Base-by-base conservation (phyloP, 2,329 filamentous ascomycete genomes). In the Trichoderma pleuroti region DNA sequence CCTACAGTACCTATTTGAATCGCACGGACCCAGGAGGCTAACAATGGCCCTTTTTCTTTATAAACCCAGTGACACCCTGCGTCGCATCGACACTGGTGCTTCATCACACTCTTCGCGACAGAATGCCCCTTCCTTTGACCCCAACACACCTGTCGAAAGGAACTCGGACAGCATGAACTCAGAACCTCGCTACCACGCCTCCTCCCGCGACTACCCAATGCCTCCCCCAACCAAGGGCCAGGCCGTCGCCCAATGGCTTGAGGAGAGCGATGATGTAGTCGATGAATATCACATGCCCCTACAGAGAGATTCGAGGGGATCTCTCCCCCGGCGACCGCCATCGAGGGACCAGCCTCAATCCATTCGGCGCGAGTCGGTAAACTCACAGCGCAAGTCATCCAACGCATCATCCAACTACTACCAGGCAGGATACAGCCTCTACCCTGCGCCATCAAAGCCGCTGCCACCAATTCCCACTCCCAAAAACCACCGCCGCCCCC, bases 401-500 rank as follows among this genome's bases (percentile, higher is more conserved):
- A 72, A 66, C 42, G 63, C 71, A 24, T 72, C 71, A 61, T 72
- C 71, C 65, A 62, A 52, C 36, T 69, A 57, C 57, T 71, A 72
- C 49, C 34, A 57, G 26, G 60, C 71, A 12, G 71, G 34, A 24
- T 72, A 72, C 54, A 74, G 71, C 56, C 70, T 72, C 6, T 72
- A 72, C 54, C 74, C 74, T 24, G 72, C 74, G 26, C 74, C 73
- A 3, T 72, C 71, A 12, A 75, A 75, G 61, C 74, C 74, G 5
- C 54, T 75, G 2, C 74, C 74, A 11, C 67, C 74, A 14, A 54
- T 75, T 11, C 74, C 74, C 21, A 70, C 62, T 21, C 70, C 70
- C 11, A 72, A 57, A 57, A 32, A 16, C 65, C 16, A 21, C 70
- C 28, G 34, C 70, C 21, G 11, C 46, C 5, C 5, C 46, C 46